Base-by-base conservation (phyloP, 768 basidiomycete species). In the Coprinellus micaceus region DNA sequence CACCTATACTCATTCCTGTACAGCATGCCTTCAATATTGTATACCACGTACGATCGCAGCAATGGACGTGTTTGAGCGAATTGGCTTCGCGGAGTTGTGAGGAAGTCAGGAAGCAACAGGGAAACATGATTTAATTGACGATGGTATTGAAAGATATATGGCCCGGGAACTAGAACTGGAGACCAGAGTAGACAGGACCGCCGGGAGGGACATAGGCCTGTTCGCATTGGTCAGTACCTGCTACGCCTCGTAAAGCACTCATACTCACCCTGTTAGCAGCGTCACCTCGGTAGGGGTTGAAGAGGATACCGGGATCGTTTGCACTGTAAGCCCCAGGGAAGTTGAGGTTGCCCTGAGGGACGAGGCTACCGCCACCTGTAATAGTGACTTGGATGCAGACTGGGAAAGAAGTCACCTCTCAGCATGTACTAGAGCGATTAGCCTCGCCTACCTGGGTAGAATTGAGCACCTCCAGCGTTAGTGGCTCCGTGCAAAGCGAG, bases 351-450 rank as follows among this genome's bases (percentile, higher is more conserved):
- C 49, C 49, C 21, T 33, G 28, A 10, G 72, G 73, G 33, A 67
- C 70, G 21, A 75, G 62, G 15, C 61, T 62, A 22, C 72, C 72
- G 39, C 73, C 72, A 25, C 70, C 70, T 33, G 71, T 72, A 0
- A 75, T 71, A 6, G 70, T 72, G 22, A 74, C 58, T 52, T 74
- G 72, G n/a, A 74, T 66, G 63, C 72, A 74, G 22, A 73, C 71
- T 51, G 47, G 47, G 9, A 28, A 9, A 12, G 5, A 26, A 45
- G 50, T 45, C 26, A 15, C 7, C 15, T 40, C 13, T 17, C 9
- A 37, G 36, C 33, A 6, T 33, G 7, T 33, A 13, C 33, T 17
- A n/a, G n/a, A n/a, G n/a, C n/a, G 33, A 13, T 33, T 33, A 33
- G 6, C 7, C 33, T 33, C 13, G 13, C 48, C 12, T 51, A 51